Percentiles rank a stretch among this genome's conserved stretches.
These are phyloP conservation scores for Coemansia sp. DNA, from an alignment of 192 early-diverging fungal species.

Conservation along the genomic window DNA sequence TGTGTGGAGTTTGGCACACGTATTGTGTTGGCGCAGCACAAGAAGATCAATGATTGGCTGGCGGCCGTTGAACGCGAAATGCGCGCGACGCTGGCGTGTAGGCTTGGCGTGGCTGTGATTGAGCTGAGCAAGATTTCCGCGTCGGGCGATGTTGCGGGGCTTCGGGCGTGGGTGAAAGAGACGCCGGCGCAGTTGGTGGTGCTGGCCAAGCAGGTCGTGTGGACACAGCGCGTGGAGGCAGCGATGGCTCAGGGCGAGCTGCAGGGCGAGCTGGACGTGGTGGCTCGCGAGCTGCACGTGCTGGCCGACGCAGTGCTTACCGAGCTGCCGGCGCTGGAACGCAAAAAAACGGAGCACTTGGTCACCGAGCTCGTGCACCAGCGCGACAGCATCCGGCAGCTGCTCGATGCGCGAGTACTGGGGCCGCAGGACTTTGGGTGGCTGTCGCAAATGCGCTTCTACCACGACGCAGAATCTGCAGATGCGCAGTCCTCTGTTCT, in stretches of 20 bases:
- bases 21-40: conserved; percentile 77
- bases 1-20: conserved; percentile 73
- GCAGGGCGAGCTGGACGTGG: conserved; percentile 56
- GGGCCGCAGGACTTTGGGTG: conserved; percentile 84
- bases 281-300: conserved; percentile 74
- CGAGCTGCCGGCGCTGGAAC: conserved; percentile 76
- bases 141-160: conserved; percentile 52
- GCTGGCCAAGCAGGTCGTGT: conserved; percentile 82
- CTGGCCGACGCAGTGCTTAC: conserved; percentile 92
- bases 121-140: conserved; percentile 67
- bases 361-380: conserved; percentile 99
- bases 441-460: conserved; percentile 96
- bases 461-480: conserved; percentile 64
- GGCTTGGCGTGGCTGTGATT: conserved; percentile 68
- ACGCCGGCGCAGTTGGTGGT: conserved; percentile 94
- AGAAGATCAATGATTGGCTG: conserved; percentile 98
- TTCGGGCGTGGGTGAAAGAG: conserved; percentile 83
- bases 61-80: conserved; percentile 91
- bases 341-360: conserved; percentile 96
- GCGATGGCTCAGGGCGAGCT: conserved; percentile 57
- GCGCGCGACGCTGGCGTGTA: conserved; percentile 78
- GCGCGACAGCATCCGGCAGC: conserved; percentile 82
- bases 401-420: conserved; percentile 54
- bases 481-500: conserved; percentile 71
- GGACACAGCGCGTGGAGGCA: conserved; percentile 86